Conservation (phyloP, 73 alveolate species). For the Symbiodinium natans region DNA sequence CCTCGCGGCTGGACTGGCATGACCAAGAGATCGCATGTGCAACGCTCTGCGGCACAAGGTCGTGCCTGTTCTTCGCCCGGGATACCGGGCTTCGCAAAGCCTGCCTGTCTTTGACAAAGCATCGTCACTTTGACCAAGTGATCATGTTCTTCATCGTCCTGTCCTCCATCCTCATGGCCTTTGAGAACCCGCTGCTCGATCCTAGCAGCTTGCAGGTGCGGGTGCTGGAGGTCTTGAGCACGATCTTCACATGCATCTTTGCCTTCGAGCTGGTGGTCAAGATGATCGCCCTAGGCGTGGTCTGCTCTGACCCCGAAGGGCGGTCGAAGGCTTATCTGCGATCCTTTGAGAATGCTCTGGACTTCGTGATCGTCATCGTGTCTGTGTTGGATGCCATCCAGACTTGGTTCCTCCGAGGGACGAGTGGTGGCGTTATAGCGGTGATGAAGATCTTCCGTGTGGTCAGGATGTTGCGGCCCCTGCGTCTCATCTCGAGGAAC, state of each 20-base stretch:
- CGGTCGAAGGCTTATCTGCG: slow-evolving; percentile 92
- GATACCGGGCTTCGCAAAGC: slow-evolving; percentile 61
- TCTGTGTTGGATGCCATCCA: slow-evolving; percentile 93
- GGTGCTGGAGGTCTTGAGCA: slow-evolving; percentile 48
- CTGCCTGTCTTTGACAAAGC: slow-evolving; percentile 24
- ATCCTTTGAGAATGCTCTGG: slow-evolving; percentile 94
- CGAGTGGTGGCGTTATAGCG: slow-evolving; percentile 47
- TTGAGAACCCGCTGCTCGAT: slow-evolving; percentile 79
- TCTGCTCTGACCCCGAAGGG: slow-evolving; percentile 49
- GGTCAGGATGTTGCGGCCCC: slow-evolving; percentile 95
- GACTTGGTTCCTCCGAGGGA: slow-evolving; percentile 49
- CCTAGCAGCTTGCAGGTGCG: slow-evolving; percentile 49
- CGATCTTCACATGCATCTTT: slow-evolving; percentile 88
- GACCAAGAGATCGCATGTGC: background rate
- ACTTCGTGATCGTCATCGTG: slow-evolving; percentile 94
- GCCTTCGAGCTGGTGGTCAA: slow-evolving; percentile 95
- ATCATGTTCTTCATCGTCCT: slow-evolving; percentile 65
- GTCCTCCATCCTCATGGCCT: slow-evolving; percentile 72
- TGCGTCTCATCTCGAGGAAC: slow-evolving; percentile 95
- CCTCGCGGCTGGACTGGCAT: background rate
- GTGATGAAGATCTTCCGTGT: slow-evolving; percentile 89
- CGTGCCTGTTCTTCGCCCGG: slow-evolving; percentile 44
- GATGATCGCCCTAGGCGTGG: slow-evolving; percentile 94
- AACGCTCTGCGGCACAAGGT: slow-evolving; percentile 43
- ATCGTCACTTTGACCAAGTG: slow-evolving; percentile 65